Base-by-base conservation (phyloP, 495 filamentous ascomycete genomes). In the Bacidia gigantensis region DNA sequence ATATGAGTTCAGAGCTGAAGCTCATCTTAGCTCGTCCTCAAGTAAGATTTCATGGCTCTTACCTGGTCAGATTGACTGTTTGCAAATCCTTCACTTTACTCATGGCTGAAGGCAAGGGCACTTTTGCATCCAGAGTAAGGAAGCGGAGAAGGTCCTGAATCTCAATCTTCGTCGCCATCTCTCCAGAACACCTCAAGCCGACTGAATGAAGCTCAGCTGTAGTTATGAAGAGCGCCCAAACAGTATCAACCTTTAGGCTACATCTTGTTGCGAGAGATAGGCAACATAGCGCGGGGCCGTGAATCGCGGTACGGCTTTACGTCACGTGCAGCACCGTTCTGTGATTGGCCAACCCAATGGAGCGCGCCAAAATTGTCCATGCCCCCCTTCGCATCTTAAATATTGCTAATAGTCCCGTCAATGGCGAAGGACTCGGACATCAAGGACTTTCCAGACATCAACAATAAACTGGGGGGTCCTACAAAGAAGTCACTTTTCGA, bases 401-500 rank as follows among this genome's bases (percentile, higher is more conserved):
- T n/a, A n/a, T n/a, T n/a, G n/a, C n/a, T 14, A 1, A 9, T 49
- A 17, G 7, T 26, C n/a, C n/a, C n/a, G n/a, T n/a, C 7, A 1
- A 75, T 75, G 72, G 59, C 66, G 2, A 68, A 74, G 52, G 67
- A 72, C 3, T 58, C 59, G 22, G 74, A 73, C 46, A 52, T 64
- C 22, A 74, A 72, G 52, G 79, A 79, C n/a, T 92, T 93, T 62
- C 87, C 88, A n/a, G 82, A 92, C 61, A 74, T 89, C 45, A 78
- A 79, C 29, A 77, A 80, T 40, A 97, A 96, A 64, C 80, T 95
- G 39, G 78, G 85, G 22, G 85, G 87, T 11, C 83, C 88, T 0
- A 76, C 74, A 38, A 93, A 89, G 67, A 88, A 94, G 63, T 93
- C 88, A 11, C 77, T 87, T 26, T 97, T 94, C 68, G 90, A 97